A percentile compares a stretch with the other conserved stretches of the same genome.
Evolutionary conservation across 192 early-diverging fungal genomes (phyloP).

Genomic region (Rhizophagus prolifer): DNA sequence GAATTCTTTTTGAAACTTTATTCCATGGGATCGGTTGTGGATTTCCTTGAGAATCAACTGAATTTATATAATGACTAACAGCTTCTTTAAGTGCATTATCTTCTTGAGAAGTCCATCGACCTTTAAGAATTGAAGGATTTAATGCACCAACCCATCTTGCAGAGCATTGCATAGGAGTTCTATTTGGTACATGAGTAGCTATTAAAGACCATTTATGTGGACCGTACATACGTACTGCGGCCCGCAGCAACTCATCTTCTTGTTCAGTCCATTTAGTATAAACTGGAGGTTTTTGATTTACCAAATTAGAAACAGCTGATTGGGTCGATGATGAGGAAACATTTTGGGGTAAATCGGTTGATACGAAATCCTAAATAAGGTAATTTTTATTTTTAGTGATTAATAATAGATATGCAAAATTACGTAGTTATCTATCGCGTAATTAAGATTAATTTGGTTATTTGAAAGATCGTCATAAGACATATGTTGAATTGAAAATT

Average conservation of each 20-base stretch:
- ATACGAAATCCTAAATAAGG: neutral
- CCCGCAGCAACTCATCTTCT: slow-evolving; percentile 44
- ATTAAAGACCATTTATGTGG: slow-evolving; percentile 51
- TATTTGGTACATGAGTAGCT: slow-evolving; percentile 49
- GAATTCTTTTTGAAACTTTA: slow-evolving; percentile 46
- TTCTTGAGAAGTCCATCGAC: slow-evolving; percentile 52
- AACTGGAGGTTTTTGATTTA: slow-evolving; percentile 39
- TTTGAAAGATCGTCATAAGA: neutral
- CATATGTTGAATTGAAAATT: neutral
- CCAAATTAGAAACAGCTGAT: neutral
- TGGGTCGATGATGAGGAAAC: neutral
- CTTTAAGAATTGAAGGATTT: slow-evolving; percentile 53
- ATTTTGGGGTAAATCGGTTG: neutral
- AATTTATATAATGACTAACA: slow-evolving; percentile 36
- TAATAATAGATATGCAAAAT: neutral
- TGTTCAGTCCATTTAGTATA: slow-evolving; percentile 50
- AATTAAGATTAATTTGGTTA: neutral
- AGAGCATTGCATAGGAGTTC: slow-evolving; percentile 55
- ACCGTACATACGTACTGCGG: slow-evolving; percentile 42
- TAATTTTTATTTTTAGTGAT: neutral
- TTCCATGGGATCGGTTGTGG: slow-evolving; percentile 48
- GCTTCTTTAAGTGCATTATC: slow-evolving; percentile 43
- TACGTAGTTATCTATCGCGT: neutral
- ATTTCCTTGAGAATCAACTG: slow-evolving; percentile 40
- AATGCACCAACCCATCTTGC: slow-evolving; percentile 52